Conservation (phyloP, 192 early-diverging fungal genomes). For the Linnemannia zychae region DNA sequence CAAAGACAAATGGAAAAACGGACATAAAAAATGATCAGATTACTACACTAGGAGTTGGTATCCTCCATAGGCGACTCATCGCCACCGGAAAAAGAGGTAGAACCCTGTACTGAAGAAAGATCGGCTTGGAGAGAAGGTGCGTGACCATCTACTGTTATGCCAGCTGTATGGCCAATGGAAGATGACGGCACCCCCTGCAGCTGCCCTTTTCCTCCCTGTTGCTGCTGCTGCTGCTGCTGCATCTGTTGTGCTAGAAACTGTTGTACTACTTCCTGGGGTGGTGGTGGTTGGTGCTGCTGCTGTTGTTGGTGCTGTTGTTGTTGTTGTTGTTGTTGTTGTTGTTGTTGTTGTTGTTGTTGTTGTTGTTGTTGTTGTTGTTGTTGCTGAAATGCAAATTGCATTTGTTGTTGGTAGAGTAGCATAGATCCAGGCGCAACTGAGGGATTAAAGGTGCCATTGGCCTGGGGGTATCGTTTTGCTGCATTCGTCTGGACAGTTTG, state of each 20-base stretch:
- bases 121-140: not conserved
- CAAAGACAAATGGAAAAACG: not conserved
- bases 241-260: constrained; percentile 7
- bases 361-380: constrained; percentile 34
- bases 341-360: constrained; percentile 37
- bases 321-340: constrained; percentile 12
- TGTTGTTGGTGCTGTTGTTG: constrained; percentile 32
- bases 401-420: constrained; percentile 8
- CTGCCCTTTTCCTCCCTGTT: not conserved
- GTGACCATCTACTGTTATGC: not conserved
- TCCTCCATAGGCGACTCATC: constrained; percentile 10
- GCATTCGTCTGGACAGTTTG: constrained; percentile 3
- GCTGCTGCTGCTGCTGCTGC: not conserved
- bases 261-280: too few species aligned
- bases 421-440: not conserved
- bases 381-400: constrained; percentile 12
- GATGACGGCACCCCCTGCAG: not conserved
- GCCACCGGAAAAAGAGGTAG: not conserved
- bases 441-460: not conserved
- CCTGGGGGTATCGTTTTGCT: not conserved
- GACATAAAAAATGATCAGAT: too few species aligned
- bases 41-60: not conserved
- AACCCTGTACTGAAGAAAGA: not conserved
- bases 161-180: not conserved
- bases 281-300: constrained; percentile 22